Evolutionary conservation across 495 filamentous ascomycete genomes (phyloP), one percentile per base, ranked within the genome.

Genomic region (Chaetomium fimeti): DNA sequence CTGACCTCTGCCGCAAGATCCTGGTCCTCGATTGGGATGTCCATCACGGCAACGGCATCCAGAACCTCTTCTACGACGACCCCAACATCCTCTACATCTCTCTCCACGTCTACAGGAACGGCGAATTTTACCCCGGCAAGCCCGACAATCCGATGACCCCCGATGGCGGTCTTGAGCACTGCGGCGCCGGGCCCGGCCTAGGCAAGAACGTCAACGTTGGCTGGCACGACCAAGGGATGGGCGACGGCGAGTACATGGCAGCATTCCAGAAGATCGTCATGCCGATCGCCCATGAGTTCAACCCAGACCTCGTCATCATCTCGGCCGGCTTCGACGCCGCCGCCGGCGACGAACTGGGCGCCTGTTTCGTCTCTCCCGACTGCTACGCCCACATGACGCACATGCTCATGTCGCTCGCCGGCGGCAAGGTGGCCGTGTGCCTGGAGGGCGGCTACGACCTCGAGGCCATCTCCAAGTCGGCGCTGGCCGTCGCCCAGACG

Each of bases 321-420:
- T 92, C 95, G 7, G 93, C 94, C 65, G 94, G 94, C 1, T 99
- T 99, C 64, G 94, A 99, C 76, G 94, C 94, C 6, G 94, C 94
- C 2, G 91, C 86, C 49, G 94, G 95, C 9, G 94, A 99, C 75
- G 87, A 90, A 60, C 82, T 99, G 22, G 94, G 94, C 43, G 91
- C 88, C 38, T 99, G 95, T 73, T 92, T 89, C 68, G 93, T 98
- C 6, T 88, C 92, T 0, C 94, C 94, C 0, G 76, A 87, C 25
- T 93, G 95, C 71, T 99, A 98, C 73, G 91, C 92, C 22, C 93
- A 98, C 70, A 98, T 99, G 94, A 97, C 95, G 11, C 91, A 97
- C 71, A 97, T 97, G 93, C 83, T 99, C 20, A 98, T 97, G 92
- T 88, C 89, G 15, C 84, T 99, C n/a, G 93, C 94, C 3, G 81